phyloP scores from a whole-genome alignment of 1,284 basidiomycete genomes.

The Ganoderma meredithae region DNA sequence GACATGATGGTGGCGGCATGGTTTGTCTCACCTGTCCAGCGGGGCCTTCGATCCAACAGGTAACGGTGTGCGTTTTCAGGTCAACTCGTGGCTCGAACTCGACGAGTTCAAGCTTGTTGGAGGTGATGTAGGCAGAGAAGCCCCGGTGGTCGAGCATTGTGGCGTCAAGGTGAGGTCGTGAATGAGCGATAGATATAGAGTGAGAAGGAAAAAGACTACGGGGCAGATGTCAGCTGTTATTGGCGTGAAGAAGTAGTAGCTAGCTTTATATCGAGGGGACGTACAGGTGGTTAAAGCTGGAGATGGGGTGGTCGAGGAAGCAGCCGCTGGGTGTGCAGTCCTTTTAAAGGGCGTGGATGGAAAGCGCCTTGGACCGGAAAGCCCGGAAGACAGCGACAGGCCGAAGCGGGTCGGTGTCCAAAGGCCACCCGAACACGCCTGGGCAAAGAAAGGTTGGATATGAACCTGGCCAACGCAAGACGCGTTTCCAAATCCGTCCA shows the following conservation, averaged over 20 bases:
- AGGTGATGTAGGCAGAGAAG: slow-evolving; percentile 72
- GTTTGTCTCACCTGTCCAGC: slow-evolving; percentile 54
- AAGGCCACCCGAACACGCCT: slow-evolving; percentile 6
- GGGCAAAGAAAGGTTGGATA: slow-evolving; percentile 2
- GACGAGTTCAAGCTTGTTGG: slow-evolving; percentile 52
- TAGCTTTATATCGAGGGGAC: not conserved
- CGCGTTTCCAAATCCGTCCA: slow-evolving; percentile 6
- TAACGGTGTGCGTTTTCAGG: slow-evolving; percentile 49
- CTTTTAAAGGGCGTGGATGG: slow-evolving; percentile 13
- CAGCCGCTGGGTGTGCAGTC: not conserved
- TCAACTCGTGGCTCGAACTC: slow-evolving; percentile 62
- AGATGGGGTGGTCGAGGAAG: slow-evolving; percentile 6
- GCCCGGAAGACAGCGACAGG: slow-evolving; percentile 3
- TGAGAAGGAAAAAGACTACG: not conserved
- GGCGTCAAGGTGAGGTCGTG: slow-evolving; percentile 11
- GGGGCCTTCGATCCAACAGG: slow-evolving; percentile 71
- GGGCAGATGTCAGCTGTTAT: not conserved
- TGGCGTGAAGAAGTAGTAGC: too few relatives aligned
- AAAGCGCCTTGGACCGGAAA: slow-evolving; percentile 14
- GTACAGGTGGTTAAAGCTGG: slow-evolving; percentile 10
- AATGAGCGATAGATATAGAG: slow-evolving; percentile 3
- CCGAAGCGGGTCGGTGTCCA: slow-evolving; percentile 2
- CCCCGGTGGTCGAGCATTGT: slow-evolving; percentile 62
- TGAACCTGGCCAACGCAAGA: slow-evolving; percentile 1
- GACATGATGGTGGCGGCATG: not conserved